These are phyloP conservation scores for Porpolomopsis calyptriformis DNA, from an alignment of 768 basidiomycete species.

Conservation along the genomic window DNA sequence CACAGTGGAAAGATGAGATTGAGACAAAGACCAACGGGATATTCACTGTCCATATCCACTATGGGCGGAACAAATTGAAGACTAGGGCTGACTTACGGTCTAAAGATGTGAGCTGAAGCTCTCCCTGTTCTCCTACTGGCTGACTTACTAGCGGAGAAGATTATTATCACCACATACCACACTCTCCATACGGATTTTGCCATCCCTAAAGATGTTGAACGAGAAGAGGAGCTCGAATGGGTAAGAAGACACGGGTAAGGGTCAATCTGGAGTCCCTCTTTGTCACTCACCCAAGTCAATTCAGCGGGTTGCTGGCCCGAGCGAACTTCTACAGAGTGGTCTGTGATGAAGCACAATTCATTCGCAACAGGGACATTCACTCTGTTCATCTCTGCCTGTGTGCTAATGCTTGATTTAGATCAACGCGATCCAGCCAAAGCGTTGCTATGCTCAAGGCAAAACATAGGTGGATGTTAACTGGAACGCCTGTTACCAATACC, in stretches of 20 bases:
- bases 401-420: constrained; percentile 19
- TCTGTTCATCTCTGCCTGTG: not conserved
- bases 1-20: constrained; percentile 66
- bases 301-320: constrained; percentile 49
- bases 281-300: not conserved
- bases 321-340: constrained; percentile 60
- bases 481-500: constrained; percentile 66
- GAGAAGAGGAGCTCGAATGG: constrained; percentile 38
- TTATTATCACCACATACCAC: constrained; percentile 71
- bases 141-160: constrained; percentile 23
- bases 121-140: not conserved
- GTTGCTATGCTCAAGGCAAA: constrained; percentile 50
- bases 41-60: constrained; percentile 58
- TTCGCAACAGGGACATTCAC: constrained; percentile 44
- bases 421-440: constrained; percentile 47
- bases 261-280: not conserved
- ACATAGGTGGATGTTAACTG: constrained; percentile 73
- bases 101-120: constrained; percentile 34
- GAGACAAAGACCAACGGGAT: constrained; percentile 54
- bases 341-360: constrained; percentile 73
- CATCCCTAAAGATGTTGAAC: constrained; percentile 38
- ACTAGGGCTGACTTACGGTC: constrained; percentile 21
- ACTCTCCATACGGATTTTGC: constrained; percentile 53
- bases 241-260: constrained; percentile 39
- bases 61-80: constrained; percentile 60